Base-by-base conservation (phyloP, 352 stramenopile genomes). In the Pythium dissotocum region DNA sequence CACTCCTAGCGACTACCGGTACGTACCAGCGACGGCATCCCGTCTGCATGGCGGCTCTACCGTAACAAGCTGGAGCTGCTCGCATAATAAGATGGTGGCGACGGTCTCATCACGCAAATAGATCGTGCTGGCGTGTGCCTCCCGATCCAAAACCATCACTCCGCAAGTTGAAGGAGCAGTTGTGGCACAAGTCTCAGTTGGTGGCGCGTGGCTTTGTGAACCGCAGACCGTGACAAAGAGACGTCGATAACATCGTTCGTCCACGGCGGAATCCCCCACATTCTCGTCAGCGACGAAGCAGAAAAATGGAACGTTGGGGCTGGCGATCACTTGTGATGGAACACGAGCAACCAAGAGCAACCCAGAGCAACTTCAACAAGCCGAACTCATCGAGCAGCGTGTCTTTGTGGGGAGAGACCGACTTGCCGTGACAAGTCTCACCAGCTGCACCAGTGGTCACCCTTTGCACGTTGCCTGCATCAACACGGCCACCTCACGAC, bases 161-260 rank as follows among this genome's bases (percentile, higher is more conserved):
- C 13, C 4, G 6, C 35, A 36, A 67, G 58, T 75, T 75, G 69
- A 75, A 75, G 69, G 64, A 59, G 14, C 8, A 10, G 6, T 49
- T 38, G 63, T 73, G 67, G 61, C 67, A 69, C 14, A 18, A 73
- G 67, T 58, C 38, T 24, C 56, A 42, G 56, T 69, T 21, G 62
- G 63, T 69, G 69, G 48, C 32, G 69, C 59, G 63, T 71, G 59
- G 56, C 51, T 60, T 33, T 71, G 58, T 24, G 21, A 59, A 64
- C 4, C 21, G 7, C n/a, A 36, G 38, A 1, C 10, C n/a, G 69
- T 71, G 69, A 71, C 69, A 71, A 63, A 63, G 69, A 75, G 63
- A 65, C 63, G 63, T 75, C 69, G 58, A 74, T 33, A 51, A 14
- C 13, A 2, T 6, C 44, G 24, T 71, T 71, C 30, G 26, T 33